Percentiles rank a stretch among this genome's conserved stretches.
Conservation (phyloP, 768 basidiomycete genomes). For the Suillus placidus region DNA sequence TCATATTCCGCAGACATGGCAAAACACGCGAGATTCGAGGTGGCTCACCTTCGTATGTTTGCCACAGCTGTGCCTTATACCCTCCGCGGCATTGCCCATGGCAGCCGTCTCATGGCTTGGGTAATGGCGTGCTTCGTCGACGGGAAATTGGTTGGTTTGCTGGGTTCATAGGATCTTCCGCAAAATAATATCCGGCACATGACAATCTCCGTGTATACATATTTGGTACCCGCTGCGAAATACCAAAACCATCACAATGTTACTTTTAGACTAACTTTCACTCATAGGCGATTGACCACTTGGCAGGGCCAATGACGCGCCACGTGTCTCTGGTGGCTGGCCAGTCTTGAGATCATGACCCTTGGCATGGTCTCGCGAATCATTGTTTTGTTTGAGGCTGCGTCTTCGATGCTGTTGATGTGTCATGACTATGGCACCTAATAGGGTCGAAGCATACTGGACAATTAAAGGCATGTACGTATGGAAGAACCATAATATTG, state of each 20-base stretch:
- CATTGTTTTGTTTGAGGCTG: not conserved
- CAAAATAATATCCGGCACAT: not conserved
- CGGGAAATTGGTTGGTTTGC: not conserved
- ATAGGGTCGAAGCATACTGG: not conserved
- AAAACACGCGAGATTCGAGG: conserved; percentile 32
- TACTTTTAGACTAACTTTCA: not conserved
- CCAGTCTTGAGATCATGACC: not conserved
- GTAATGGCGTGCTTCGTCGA: not conserved
- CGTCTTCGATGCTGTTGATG: not conserved
- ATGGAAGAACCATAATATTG: not conserved
- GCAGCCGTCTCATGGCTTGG: conserved; percentile 22
- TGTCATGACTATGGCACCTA: not conserved
- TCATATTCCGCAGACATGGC: conserved; percentile 23
- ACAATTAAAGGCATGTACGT: not conserved
- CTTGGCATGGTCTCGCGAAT: not conserved
- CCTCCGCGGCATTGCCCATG: conserved; percentile 23
- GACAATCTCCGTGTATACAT: not conserved
- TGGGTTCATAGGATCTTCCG: not conserved
- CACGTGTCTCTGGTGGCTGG: not conserved
- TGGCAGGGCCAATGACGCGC: not conserved
- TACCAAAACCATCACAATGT: not conserved
- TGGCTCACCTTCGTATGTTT: conserved; percentile 34
- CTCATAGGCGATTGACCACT: not conserved
- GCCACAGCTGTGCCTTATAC: conserved; percentile 27
- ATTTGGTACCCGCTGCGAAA: not conserved